phyloP scores from a whole-genome alignment of 345 rosid genomes.

The Fremontodendron californicum region DNA sequence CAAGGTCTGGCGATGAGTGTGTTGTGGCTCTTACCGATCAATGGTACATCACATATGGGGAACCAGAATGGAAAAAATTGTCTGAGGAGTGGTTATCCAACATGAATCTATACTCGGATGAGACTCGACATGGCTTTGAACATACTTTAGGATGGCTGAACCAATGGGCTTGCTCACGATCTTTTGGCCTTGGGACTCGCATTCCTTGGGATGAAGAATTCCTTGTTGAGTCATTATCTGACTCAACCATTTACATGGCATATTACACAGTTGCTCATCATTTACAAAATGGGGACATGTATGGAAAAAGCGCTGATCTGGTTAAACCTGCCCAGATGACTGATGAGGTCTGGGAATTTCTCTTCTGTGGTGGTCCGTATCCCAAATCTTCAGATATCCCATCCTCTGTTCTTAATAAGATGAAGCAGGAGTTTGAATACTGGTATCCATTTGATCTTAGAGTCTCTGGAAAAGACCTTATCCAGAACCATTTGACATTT shows the following conservation, averaged over 20 bases:
- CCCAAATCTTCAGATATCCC: conserved; percentile 66
- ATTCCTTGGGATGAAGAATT: conserved; percentile 95
- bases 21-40: conserved; percentile 98
- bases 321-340: conserved; percentile 72
- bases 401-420: conserved; percentile 52
- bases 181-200: conserved; percentile 94
- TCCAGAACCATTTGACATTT: conserved; percentile 92
- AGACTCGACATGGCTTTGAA: conserved; percentile 83
- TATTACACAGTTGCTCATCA: conserved; percentile 86
- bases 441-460: conserved; percentile 98
- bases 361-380: conserved; percentile 66
- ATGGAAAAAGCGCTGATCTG: conserved; percentile 43
- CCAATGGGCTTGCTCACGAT: conserved; percentile 99
- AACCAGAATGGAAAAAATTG: conserved; percentile 67
- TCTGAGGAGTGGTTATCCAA: conserved; percentile 75
- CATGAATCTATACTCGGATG: conserved; percentile 82
- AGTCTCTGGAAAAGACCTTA: conserved; percentile 95
- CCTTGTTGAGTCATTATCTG: conserved; percentile 89
- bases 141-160: conserved; percentile 92
- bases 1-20: conserved; percentile 97
- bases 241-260: conserved; percentile 89
- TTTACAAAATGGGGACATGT: conserved; percentile 77
- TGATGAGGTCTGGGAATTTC: conserved; percentile 87
- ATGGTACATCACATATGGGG: conserved; percentile 94
- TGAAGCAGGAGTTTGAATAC: conserved; percentile 95